Evolutionary conservation across 345 rosid genomes (phyloP).

Genomic region (Syzygium jambos): DNA sequence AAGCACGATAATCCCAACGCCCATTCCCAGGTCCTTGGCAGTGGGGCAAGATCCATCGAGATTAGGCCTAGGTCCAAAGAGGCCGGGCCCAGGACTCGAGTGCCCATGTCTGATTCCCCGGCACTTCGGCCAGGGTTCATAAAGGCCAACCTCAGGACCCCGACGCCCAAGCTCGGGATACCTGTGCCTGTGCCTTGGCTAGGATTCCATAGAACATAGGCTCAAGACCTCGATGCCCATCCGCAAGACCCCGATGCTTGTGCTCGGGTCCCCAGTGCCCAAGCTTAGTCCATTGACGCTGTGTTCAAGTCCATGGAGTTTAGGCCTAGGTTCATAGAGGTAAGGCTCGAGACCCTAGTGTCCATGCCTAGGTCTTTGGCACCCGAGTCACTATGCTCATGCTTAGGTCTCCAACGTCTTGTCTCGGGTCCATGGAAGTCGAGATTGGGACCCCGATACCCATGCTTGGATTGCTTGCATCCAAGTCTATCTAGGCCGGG

Average conservation of each 20-base stretch:
- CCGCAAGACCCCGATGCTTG: not conserved
- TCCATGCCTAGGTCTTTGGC: not conserved
- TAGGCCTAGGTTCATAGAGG: not conserved
- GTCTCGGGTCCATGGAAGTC: not conserved
- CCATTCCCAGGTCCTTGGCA: not conserved
- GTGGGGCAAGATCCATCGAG: not conserved
- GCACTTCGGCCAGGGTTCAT: not conserved
- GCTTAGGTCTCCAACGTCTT: not conserved
- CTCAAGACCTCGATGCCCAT: not conserved
- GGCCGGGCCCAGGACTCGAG: not conserved
- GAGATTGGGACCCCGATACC: not conserved
- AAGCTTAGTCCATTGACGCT: rapidly evolving
- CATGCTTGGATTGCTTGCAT: not conserved
- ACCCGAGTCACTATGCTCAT: not conserved
- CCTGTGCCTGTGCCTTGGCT: not conserved
- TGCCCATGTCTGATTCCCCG: rapidly evolving
- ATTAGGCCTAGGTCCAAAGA: not conserved
- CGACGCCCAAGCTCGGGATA: not conserved
- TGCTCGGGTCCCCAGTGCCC: not conserved
- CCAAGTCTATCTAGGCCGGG: rapidly evolving
- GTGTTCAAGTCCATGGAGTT: not conserved
- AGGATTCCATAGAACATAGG: not conserved
- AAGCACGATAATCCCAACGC: not conserved
- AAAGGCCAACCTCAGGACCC: not conserved
- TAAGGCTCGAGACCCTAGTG: not conserved